Conservation (phyloP, 176 grass and related monocot species). For the Rhipidocladum racemiflorum region DNA sequence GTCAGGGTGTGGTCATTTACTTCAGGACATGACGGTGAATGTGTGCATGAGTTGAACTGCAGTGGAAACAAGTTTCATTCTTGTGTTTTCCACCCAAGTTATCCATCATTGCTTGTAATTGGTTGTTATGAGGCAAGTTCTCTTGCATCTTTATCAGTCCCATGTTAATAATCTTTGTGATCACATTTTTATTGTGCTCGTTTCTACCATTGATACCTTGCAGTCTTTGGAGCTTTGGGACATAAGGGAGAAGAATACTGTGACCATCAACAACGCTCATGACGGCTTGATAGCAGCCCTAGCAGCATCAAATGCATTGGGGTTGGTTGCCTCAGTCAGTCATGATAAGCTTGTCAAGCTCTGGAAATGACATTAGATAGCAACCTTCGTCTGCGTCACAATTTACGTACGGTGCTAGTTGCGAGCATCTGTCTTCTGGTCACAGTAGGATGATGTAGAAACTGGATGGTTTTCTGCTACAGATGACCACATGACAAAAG, state of each 20-base stretch:
- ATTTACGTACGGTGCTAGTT: background rate
- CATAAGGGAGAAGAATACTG: constrained; percentile 69
- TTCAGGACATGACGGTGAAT: constrained; percentile 64
- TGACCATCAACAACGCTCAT: constrained; percentile 69
- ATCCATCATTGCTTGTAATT: constrained; percentile 69
- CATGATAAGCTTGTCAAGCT: constrained; percentile 90
- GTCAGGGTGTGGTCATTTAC: constrained; percentile 81
- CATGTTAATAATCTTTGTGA: constrained; percentile 1
- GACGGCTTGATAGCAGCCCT: constrained; percentile 74
- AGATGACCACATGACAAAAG: constrained; percentile 35
- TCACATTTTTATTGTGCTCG: background rate
- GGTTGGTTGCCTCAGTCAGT: constrained; percentile 81
- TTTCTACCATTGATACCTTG: constrained; percentile 22
- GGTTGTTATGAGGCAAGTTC: constrained; percentile 88
- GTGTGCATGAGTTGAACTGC: constrained; percentile 74
- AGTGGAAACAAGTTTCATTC: constrained; percentile 89
- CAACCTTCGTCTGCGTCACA: background rate
- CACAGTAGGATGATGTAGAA: constrained; percentile 29
- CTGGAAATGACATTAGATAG: constrained; percentile 70
- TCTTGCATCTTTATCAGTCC: background rate
- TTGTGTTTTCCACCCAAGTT: constrained; percentile 83
- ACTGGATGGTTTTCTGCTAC: constrained; percentile 29
- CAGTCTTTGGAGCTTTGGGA: constrained; percentile 98
- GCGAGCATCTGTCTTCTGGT: background rate
- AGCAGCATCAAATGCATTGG: constrained; percentile 65